phyloP scores from a whole-genome alignment of 371 early-diverging fungal genomes.

The Haplosporangium sp. region DNA sequence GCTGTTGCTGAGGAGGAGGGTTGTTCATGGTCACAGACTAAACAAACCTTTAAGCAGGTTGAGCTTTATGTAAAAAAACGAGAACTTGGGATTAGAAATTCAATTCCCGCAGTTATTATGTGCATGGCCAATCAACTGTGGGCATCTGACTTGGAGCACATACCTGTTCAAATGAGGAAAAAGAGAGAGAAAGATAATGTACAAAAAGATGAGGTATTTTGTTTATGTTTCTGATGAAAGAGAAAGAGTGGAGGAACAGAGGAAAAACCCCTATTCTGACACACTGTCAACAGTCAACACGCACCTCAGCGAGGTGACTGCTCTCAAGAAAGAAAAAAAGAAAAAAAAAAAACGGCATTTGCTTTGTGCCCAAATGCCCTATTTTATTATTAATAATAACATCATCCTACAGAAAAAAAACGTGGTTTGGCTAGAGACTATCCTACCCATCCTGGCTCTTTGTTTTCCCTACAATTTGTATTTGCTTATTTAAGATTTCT shows the following conservation, averaged over 20 bases:
- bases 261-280: background rate
- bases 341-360: background rate
- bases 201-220: background rate
- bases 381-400: background rate
- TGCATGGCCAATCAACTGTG: background rate
- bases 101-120: constrained; percentile 6
- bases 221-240: constrained; percentile 3
- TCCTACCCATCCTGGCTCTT: too few relatives aligned
- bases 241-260: too few relatives aligned
- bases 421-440: background rate
- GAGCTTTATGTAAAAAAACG: constrained; percentile 13
- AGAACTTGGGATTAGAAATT: constrained; percentile 15
- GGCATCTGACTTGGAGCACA: background rate
- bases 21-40: constrained; percentile 31
- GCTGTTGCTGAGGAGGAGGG: constrained; percentile 17
- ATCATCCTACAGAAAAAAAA: background rate
- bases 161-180: constrained; percentile 1
- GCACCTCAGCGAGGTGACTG: too few relatives aligned
- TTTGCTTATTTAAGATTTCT: too few relatives aligned
- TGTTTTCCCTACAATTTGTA: too few relatives aligned
- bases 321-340: too few relatives aligned
- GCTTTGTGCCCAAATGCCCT: background rate
- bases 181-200: background rate
- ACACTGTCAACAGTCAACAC: too few relatives aligned
- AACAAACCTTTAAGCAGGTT: constrained; percentile 2